Conservation (phyloP, 169 alveolate species). For the Eimeria acervulina region DNA sequence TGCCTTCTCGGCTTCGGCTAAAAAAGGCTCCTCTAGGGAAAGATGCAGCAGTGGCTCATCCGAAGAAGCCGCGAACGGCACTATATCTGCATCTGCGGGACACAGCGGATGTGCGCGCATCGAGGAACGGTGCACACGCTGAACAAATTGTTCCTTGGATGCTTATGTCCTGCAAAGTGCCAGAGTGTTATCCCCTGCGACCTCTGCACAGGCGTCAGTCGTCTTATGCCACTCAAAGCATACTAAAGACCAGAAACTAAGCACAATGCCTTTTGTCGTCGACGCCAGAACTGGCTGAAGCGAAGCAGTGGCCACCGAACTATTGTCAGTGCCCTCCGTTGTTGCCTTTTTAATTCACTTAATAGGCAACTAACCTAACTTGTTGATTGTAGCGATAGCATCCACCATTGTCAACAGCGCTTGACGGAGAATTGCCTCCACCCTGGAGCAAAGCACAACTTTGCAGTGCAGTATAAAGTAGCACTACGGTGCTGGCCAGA, state of each 20-base stretch:
- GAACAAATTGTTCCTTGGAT: not conserved
- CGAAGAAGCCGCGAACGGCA: constrained; percentile 47
- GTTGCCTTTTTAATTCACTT: not conserved
- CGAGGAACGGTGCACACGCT: not conserved
- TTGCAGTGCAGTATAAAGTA: not conserved
- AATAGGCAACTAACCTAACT: constrained; percentile 46
- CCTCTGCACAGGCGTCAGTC: not conserved
- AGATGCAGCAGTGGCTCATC: constrained; percentile 61
- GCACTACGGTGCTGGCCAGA: not conserved
- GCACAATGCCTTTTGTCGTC: not conserved
- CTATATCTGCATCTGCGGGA: constrained; percentile 49
- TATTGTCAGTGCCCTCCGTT: not conserved
- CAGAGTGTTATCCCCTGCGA: not conserved
- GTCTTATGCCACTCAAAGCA: not conserved
- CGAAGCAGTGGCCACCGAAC: not conserved
- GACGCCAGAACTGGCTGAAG: not conserved
- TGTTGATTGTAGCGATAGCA: constrained; percentile 58
- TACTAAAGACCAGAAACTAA: not conserved
- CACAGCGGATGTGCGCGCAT: not conserved
- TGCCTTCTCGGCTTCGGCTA: constrained; percentile 54
- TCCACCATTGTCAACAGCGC: constrained; percentile 69
- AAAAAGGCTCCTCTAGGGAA: constrained; percentile 50
- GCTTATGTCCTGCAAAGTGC: not conserved
- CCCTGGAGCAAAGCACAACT: constrained; percentile 6
- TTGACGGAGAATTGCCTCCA: constrained; percentile 63